Conservation (phyloP, 2,329 filamentous ascomycete species). For the Ceratocystis colombiana region DNA sequence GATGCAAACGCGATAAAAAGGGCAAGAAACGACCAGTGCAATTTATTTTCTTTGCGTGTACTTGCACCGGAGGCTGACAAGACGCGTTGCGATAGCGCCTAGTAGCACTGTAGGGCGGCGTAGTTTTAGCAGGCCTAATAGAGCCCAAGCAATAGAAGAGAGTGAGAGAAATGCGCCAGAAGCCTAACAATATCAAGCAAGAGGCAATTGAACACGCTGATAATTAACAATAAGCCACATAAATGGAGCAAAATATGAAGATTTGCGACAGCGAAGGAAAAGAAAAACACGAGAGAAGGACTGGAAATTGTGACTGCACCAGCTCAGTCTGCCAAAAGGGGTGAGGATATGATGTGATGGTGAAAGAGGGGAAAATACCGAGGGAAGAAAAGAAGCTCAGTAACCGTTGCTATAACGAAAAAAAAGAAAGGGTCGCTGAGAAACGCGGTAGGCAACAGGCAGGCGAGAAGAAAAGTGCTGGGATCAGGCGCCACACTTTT, state of each 20-base stretch:
- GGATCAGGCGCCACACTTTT: neutral
- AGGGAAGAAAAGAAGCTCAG: slow-evolving; percentile 14
- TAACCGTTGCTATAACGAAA: slow-evolving; percentile 14
- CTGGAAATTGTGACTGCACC: neutral
- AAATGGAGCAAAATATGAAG: neutral
- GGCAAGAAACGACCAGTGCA: neutral
- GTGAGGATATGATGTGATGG: neutral
- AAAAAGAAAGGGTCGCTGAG: slow-evolving; percentile 12
- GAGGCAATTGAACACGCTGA: neutral
- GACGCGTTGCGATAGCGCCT: slow-evolving; percentile 21
- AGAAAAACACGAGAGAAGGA: neutral
- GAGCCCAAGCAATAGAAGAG: neutral
- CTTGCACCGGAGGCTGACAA: slow-evolving; percentile 3
- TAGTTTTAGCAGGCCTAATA: neutral
- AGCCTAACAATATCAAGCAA: slow-evolving; percentile 1
- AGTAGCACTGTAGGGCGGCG: neutral
- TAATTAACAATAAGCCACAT: neutral
- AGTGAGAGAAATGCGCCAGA: slow-evolving; percentile 6
- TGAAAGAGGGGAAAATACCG: slow-evolving; percentile 12
- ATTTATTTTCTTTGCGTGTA: no score
- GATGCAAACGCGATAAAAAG: slow-evolving; percentile 7
- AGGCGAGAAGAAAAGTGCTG: neutral
- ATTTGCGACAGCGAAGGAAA: neutral
- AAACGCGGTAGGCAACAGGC: slow-evolving; percentile 7
- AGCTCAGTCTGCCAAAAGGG: neutral